phyloP scores from a whole-genome alignment of 257 asterid genomes.

The Salvia hispanica region DNA sequence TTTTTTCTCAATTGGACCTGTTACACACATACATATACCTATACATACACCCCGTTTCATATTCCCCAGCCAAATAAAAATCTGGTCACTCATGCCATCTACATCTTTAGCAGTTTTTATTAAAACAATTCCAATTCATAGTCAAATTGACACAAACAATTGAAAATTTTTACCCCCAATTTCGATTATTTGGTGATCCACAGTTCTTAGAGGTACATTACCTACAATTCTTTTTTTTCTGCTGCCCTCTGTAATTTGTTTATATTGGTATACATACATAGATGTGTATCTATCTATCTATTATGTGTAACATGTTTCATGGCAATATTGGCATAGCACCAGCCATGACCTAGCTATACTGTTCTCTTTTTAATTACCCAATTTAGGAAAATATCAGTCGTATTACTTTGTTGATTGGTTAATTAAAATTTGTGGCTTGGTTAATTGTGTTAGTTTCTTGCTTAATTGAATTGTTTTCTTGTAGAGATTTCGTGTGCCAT shows the following conservation, averaged over 20 bases:
- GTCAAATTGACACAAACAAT: conserved; percentile 26
- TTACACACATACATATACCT: conserved; percentile 42
- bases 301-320: conserved; percentile 48
- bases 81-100: conserved; percentile 50
- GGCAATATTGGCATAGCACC: conserved; percentile 37
- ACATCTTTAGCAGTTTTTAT: conserved; percentile 33
- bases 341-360: conserved; percentile 43
- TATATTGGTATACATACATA: conserved; percentile 10
- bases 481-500: conserved; percentile 39
- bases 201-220: conserved; percentile 49
- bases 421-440: conserved; percentile 19
- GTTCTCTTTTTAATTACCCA: conserved; percentile 16
- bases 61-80: conserved; percentile 25
- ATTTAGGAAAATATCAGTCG: conserved; percentile 23
- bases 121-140: conserved; percentile 40
- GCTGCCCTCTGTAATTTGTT: conserved; percentile 22
- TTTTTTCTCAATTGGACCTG: conserved; percentile 47
- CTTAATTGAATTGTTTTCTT: conserved; percentile 29
- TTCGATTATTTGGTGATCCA: conserved; percentile 40
- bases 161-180: conserved; percentile 27
- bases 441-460: conserved; percentile 15
- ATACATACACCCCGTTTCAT: neutral
- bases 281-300: conserved; percentile 28
- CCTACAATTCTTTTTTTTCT: conserved; percentile 28
- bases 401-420: conserved; percentile 15